Evolutionary conservation across 2,329 filamentous ascomycete species (phyloP).

Genomic region (Cucurbitaria berberidis): DNA sequence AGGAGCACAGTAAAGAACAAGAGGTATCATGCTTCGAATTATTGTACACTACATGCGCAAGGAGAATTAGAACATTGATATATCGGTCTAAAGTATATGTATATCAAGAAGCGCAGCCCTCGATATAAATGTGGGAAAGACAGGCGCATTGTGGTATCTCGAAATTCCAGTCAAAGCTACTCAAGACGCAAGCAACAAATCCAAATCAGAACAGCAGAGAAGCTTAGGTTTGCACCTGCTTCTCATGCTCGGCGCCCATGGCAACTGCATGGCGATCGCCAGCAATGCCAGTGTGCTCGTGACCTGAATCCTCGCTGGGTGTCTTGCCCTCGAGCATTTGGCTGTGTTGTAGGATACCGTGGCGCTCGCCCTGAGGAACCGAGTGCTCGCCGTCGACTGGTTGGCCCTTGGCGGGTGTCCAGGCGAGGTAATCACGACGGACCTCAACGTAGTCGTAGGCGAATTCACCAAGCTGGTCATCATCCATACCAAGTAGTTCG

Average conservation of each 20-base stretch:
- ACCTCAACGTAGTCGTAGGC: conserved; percentile 92
- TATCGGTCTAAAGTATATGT: conserved; percentile 7
- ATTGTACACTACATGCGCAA: conserved; percentile 22
- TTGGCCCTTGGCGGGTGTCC: conserved; percentile 77
- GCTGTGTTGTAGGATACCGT: conserved; percentile 74
- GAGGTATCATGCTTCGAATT: conserved; percentile 11
- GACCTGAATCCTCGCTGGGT: conserved; percentile 52
- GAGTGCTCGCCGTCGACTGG: conserved; percentile 65
- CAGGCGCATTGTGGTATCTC: conserved; percentile 41
- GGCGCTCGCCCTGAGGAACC: conserved; percentile 68
- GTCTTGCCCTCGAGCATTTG: conserved; percentile 67
- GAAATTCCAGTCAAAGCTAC: conserved; percentile 35
- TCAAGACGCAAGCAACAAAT: conserved; percentile 16
- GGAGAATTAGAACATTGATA: conserved; percentile 3
- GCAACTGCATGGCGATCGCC: conserved; percentile 61
- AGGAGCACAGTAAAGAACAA: background rate
- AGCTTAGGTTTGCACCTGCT: conserved; percentile 18
- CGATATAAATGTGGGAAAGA: conserved; percentile 17
- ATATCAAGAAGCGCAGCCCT: conserved; percentile 15
- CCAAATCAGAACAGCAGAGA: conserved; percentile 15
- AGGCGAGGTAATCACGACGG: conserved; percentile 84
- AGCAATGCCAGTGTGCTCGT: conserved; percentile 56
- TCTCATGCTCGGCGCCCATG: conserved; percentile 52
- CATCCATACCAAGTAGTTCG: conserved; percentile 86
- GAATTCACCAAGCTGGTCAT: conserved; percentile 88